These are phyloP conservation scores for Spatholobus suberectus DNA, from an alignment of 306 rosid species.

Conservation along the genomic window DNA sequence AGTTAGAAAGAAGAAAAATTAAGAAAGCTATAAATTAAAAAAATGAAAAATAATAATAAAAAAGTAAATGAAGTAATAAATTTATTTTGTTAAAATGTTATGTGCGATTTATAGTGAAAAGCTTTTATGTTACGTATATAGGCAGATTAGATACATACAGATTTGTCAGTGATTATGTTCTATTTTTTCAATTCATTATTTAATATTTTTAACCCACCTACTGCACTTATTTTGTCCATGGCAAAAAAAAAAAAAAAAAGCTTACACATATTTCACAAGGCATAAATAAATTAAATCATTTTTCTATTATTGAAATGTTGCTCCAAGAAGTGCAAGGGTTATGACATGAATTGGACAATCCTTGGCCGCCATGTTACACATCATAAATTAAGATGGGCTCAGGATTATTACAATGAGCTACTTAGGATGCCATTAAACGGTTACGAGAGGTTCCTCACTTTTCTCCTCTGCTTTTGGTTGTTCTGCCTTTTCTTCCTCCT, in stretches of 20 bases:
- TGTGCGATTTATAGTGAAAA: not conserved
- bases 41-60: too few relatives aligned
- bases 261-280: not conserved
- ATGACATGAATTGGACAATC: not conserved
- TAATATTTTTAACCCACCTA: too few relatives aligned
- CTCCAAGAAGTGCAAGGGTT: not conserved
- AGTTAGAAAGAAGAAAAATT: too few relatives aligned
- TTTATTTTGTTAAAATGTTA: too few relatives aligned
- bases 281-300: not conserved
- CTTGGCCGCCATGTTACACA: not conserved
- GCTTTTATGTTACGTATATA: too few relatives aligned
- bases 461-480: not conserved
- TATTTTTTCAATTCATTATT: too few relatives aligned
- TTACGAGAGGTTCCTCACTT: slow-evolving; percentile 28
- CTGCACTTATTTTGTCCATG: too few relatives aligned
- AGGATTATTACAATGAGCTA: not conserved
- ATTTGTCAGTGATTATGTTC: too few relatives aligned
- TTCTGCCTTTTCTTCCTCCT: not conserved
- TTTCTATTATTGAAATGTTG: slow-evolving; percentile 23
- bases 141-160: not conserved
- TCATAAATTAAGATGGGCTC: not conserved
- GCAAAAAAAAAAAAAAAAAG: not conserved
- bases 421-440: not conserved
- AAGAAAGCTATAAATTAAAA: too few relatives aligned
- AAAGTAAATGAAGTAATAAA: too few relatives aligned